Evolutionary conservation across 2,329 filamentous ascomycete species (phyloP), one percentile per base, ranked within the genome.

Genomic region (Alternaria alternata): DNA sequence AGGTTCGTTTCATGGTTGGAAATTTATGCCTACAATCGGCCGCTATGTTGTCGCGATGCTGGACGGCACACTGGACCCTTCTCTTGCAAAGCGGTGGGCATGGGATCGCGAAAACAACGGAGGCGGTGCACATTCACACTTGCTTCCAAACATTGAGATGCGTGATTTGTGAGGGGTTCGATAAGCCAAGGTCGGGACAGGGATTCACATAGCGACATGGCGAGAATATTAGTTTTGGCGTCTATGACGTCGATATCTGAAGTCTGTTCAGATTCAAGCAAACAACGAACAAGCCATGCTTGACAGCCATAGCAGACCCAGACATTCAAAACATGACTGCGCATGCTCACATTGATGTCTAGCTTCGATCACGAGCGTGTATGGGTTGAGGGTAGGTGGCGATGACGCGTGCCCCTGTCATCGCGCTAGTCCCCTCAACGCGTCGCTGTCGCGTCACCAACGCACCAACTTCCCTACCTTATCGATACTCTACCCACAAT

Each of bases 401-500:
- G 26, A 55, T 57, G 54, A 63, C 57, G 54, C 63, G 54, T 51
- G 46, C 48, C 54, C 62, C 38, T 34, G 52, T 39, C 52, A 47
- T 16, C 36, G 42, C 65, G 64, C 65, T 65, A 64, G 59, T 55
- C 62, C 67, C 62, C 67, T 69, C 66, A 54, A 70, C 69, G 67
- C 69, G 69, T 68, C 61, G 28, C 18, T 16, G 34, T 55, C 68
- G 67, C 67, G 68, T 67, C 63, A 59, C 34, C 55, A 38, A 18
- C n/a, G 32, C 36, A 14, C 12, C 24, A 39, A 38, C 36, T 18
- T 42, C 32, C 12, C 44, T 36, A 11, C 26, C 20, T 43, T 47
- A 47, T 57, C 53, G 47, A 42, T 56, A n/a, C 46, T 51, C 47
- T n/a, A 46, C 46, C 9, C 52, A 66, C 52, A 26, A 77, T 77